Conservation (phyloP, 495 filamentous ascomycete species). For the Pyronema omphalodes region DNA sequence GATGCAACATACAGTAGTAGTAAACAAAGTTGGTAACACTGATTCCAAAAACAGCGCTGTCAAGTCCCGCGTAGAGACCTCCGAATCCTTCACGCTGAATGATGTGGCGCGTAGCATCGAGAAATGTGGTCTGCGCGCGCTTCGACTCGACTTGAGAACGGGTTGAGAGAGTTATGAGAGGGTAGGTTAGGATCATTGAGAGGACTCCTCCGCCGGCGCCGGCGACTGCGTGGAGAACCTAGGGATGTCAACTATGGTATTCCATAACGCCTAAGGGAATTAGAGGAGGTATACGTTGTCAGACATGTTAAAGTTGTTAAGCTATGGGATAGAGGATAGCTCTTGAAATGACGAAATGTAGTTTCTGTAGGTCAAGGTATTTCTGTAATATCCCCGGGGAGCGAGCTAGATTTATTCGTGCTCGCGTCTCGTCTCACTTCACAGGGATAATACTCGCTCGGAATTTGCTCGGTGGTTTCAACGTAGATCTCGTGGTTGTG, state of each 20-base stretch:
- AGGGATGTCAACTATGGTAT: not conserved
- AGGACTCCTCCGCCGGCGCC: slow-evolving; percentile 58
- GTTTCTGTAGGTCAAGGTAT: no score
- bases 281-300: not conserved
- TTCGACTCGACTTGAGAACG: slow-evolving; percentile 95
- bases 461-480: no score
- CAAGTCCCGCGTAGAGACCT: slow-evolving; percentile 74
- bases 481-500: no score
- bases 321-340: no score
- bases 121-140: slow-evolving; percentile 63
- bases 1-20: slow-evolving; percentile 62
- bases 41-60: slow-evolving; percentile 89
- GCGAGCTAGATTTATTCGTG: not conserved
- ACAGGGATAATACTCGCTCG: no score
- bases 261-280: not conserved
- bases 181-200: slow-evolving; percentile 95
- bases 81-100: slow-evolving; percentile 73
- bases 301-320: slow-evolving; percentile 4
- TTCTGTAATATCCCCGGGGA: no score
- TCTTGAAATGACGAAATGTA: no score
- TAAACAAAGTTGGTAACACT: slow-evolving; percentile 98
- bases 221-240: slow-evolving; percentile 23
- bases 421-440: not conserved
- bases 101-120: slow-evolving; percentile 68
- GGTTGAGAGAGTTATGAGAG: slow-evolving; percentile 91